Conservation (phyloP, 2,329 filamentous ascomycete species). For the Reticulascus tulasneorum region DNA sequence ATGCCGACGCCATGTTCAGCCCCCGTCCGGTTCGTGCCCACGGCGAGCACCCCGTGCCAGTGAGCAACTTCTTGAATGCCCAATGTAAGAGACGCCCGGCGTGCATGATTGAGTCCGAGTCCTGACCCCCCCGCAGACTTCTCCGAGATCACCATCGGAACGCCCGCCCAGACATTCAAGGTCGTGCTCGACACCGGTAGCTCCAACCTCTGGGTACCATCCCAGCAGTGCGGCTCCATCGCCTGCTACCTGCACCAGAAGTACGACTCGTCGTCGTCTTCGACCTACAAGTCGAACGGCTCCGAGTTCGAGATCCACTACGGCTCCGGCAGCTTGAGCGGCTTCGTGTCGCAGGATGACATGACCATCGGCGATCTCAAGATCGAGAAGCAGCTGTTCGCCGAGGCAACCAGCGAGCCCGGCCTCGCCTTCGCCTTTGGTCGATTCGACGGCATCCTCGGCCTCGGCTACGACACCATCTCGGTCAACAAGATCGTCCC, state of each 20-base stretch:
- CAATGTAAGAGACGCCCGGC: constrained; percentile 68
- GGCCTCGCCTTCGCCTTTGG: constrained; percentile 97
- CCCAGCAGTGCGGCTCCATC: constrained; percentile 84
- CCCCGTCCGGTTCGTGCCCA: constrained; percentile 64
- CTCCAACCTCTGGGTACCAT: constrained; percentile 99
- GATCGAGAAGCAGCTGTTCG: constrained; percentile 89
- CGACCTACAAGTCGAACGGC: constrained; percentile 91
- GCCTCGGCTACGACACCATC: constrained; percentile 90
- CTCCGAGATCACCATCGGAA: constrained; percentile 91
- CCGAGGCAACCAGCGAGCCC: constrained; percentile 92
- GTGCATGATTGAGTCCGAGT: background rate
- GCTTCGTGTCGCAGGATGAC: constrained; percentile 87
- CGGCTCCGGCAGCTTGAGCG: constrained; percentile 88
- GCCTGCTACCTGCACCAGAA: constrained; percentile 97
- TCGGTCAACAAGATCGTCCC: constrained; percentile 95
- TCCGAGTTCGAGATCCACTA: constrained; percentile 90
- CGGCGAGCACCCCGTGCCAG: constrained; percentile 73
- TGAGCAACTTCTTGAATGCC: constrained; percentile 97
- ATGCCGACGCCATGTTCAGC: constrained; percentile 76
- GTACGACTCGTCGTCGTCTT: constrained; percentile 88
- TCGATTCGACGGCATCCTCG: constrained; percentile 93
- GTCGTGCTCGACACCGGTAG: constrained; percentile 97
- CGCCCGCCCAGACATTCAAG: constrained; percentile 93
- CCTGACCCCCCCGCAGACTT: constrained; percentile 62
- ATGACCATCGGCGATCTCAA: constrained; percentile 84